Conservation (phyloP, 176 grass and related monocot species). For the Hyparrhenia diplandra region DNA sequence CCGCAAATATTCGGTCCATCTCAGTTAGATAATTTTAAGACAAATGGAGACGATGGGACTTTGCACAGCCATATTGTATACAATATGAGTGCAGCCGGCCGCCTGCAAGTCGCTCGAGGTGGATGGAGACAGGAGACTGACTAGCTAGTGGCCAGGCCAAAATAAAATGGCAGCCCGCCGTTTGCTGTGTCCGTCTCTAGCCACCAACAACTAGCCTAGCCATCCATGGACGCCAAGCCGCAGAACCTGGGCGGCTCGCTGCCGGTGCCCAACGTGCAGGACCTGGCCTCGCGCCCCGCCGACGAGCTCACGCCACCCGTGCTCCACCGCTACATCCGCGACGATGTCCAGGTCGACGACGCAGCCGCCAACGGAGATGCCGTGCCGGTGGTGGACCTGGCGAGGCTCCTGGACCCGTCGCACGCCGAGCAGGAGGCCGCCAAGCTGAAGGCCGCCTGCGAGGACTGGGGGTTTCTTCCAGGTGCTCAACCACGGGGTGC, state of each 20-base stretch:
- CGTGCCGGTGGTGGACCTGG: constrained; percentile 14
- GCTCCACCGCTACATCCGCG: constrained; percentile 28
- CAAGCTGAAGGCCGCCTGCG: constrained; percentile 30
- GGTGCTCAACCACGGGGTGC: constrained; percentile 36
- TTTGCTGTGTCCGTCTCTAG: no score
- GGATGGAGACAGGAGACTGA: no score
- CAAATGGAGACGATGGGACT: no score
- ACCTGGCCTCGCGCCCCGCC: neutral
- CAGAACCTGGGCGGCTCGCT: constrained; percentile 37
- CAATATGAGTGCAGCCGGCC: no score
- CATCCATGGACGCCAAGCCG: neutral
- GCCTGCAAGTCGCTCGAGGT: no score
- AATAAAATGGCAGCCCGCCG: no score
- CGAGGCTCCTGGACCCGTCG: constrained; percentile 8
- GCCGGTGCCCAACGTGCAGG: constrained; percentile 48
- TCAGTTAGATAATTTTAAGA: no score
- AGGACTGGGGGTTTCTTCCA: constrained; percentile 55
- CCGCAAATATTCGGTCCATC: no score
- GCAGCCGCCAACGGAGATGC: neutral
- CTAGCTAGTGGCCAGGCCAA: no score
- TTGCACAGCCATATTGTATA: no score
- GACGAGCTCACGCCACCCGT: constrained; percentile 7
- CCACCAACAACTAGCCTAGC: no score
- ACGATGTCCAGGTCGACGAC: neutral
- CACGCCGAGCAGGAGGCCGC: neutral